Evolutionary conservation across 345 rosid genomes (phyloP), one percentile per base, ranked within the genome.

Genomic region (Acer negundo): DNA sequence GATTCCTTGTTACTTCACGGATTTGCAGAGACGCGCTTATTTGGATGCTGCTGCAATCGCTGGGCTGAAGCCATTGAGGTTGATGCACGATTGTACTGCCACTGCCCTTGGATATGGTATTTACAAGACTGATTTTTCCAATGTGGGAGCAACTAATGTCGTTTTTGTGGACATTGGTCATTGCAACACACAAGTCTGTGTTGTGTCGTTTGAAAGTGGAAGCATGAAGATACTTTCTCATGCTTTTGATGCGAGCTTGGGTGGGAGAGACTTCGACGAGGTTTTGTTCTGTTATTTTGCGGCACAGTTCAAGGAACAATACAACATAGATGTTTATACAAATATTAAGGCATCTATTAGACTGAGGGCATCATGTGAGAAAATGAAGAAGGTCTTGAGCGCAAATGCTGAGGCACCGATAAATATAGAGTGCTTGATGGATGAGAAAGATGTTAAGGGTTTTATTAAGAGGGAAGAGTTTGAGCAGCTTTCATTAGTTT

Each of bases 81-180:
- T 90, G 85, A 83, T 90, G 87, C 92, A 90, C 76, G 94, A 90
- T 62, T 87, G 82, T 77, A 84, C 91, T 1, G 92, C 92, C 17
- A 90, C 92, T 66, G 90, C 94, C 11, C 92, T 90, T 70, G 90
- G 92, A 53, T 90, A 90, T 62, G 94, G 94, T 56, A 89, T 90
- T 77, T 90, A 90, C 77, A 90, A 86, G 83, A 84, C 86, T 47
- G 92, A 90, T 76, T 78, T 86, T 72, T 76, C 89, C 56, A 82
- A 79, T 62, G 75, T 77, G 1, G 82, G 73, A 67, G 85, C 85
- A 77, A 77, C 87, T 67, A 81, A 70, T 80, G 81, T 83, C 71
- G 91, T 83, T 23, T 89, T 90, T 78, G 79, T 90, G 9, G 94
- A 90, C 75, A 84, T 89, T 15, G 93, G 93, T 77, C 94, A 90